Evolutionary conservation across 2,329 filamentous ascomycete species (phyloP).

Genomic region (Aspergillus sp.): DNA sequence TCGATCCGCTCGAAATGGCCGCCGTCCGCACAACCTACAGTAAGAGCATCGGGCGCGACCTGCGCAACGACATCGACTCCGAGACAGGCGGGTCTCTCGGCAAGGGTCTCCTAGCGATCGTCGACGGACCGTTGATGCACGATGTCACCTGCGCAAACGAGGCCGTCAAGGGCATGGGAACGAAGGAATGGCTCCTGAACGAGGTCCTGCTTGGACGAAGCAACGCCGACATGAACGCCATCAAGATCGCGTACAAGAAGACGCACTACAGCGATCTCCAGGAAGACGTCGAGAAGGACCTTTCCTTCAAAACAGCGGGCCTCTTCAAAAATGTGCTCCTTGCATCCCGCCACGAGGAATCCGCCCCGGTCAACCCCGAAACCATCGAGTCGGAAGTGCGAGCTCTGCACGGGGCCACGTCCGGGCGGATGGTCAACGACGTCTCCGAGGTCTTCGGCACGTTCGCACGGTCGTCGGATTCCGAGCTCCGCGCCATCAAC

Average conservation of each 20-base stretch:
- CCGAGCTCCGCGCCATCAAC: constrained; percentile 72
- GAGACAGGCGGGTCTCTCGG: constrained; percentile 70
- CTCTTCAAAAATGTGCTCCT: constrained; percentile 76
- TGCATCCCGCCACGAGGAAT: constrained; percentile 68
- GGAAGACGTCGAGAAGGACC: constrained; percentile 62
- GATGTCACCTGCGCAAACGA: constrained; percentile 63
- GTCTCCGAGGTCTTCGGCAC: constrained; percentile 59
- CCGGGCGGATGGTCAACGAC: constrained; percentile 49
- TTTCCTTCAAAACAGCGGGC: constrained; percentile 76
- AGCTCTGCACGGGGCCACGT: constrained; percentile 67
- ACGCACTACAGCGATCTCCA: constrained; percentile 60
- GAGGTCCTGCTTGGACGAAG: constrained; percentile 73
- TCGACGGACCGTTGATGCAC: constrained; percentile 66
- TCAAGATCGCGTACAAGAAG: constrained; percentile 67
- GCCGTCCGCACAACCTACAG: constrained; percentile 59
- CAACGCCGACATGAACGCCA: constrained; percentile 80
- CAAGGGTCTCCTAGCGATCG: constrained; percentile 63
- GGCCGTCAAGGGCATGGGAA: constrained; percentile 70
- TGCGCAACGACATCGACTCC: constrained; percentile 65
- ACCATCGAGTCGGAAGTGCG: constrained; percentile 67
- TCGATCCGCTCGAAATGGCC: constrained; percentile 70
- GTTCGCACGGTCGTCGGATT: constrained; percentile 64
- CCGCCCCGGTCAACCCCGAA: constrained; percentile 60
- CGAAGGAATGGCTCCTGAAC: constrained; percentile 77
- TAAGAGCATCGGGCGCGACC: constrained; percentile 53